phyloP scores from a whole-genome alignment of 176 grass and related monocot species.

The Musa schizocarpa region DNA sequence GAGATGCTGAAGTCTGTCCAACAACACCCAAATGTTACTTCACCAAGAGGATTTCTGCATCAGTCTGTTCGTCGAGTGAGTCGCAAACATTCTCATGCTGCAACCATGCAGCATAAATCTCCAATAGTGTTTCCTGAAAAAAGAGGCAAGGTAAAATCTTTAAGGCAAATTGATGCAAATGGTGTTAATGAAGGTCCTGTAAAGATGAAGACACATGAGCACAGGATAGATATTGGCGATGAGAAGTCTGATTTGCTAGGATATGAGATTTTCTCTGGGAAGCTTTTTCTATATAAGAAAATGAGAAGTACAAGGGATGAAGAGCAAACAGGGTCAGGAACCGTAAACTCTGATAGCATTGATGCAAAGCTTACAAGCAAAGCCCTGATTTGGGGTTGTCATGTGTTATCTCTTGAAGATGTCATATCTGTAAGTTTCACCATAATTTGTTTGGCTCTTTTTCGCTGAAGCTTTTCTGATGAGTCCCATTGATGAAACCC shows the following conservation, averaged over 20 bases:
- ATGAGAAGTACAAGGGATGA: constrained; percentile 35
- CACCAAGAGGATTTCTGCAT: constrained; percentile 54
- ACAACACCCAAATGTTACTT: constrained; percentile 49
- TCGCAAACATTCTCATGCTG: constrained; percentile 43
- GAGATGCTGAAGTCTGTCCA: constrained; percentile 49
- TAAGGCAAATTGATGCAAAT: constrained; percentile 34
- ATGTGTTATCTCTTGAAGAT: constrained; percentile 60
- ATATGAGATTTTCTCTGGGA: constrained; percentile 76
- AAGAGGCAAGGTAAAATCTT: constrained; percentile 55
- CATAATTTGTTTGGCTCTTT: constrained; percentile 1
- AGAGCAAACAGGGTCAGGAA: constrained; percentile 27
- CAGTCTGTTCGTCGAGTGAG: constrained; percentile 52
- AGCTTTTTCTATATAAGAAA: constrained; percentile 58
- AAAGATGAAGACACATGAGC: constrained; percentile 46
- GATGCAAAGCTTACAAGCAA: constrained; percentile 86
- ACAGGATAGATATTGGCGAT: constrained; percentile 55
- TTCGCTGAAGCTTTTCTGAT: not conserved
- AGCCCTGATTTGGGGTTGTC: constrained; percentile 65
- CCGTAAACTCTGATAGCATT: constrained; percentile 37
- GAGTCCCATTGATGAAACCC: not conserved
- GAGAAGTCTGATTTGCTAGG: constrained; percentile 85
- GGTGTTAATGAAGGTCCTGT: constrained; percentile 29
- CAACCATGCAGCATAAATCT: constrained; percentile 61
- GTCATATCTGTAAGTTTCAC: constrained; percentile 81
- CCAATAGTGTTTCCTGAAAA: constrained; percentile 75